Conservation (phyloP, 148 eudicot genomes). For the Cornus suecica region DNA sequence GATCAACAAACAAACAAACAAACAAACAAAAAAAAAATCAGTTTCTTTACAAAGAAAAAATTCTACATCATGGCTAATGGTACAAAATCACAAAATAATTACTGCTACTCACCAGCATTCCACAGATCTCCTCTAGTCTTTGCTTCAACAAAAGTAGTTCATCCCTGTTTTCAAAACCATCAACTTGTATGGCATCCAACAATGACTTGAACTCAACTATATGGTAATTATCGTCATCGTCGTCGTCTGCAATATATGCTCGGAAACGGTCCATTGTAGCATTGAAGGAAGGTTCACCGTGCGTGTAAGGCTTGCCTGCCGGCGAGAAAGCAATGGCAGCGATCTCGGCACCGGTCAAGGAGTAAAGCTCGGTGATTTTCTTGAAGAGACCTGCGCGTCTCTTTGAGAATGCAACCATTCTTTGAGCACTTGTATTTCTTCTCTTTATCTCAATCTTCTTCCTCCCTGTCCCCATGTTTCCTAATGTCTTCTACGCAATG, state of each 20-base stretch:
- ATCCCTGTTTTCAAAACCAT: not conserved
- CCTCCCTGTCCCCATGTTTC: constrained; percentile 2
- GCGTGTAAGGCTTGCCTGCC: not conserved
- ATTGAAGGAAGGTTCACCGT: constrained; percentile 9
- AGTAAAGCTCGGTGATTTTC: not conserved
- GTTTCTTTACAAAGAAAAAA: too few species aligned
- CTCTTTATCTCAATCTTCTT: constrained; percentile 16
- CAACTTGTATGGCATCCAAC: constrained; percentile 1
- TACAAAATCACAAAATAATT: not conserved
- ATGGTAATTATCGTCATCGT: not conserved
- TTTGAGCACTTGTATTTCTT: not conserved
- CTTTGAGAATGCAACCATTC: constrained; percentile 14
- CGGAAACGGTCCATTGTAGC: not conserved
- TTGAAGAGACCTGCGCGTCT: constrained; percentile 16
- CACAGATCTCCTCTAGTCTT: not conserved
- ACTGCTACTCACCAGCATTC: not conserved
- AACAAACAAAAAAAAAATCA: not conserved
- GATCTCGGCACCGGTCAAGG: not conserved
- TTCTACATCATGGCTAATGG: not conserved
- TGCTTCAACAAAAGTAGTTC: constrained; percentile 3
- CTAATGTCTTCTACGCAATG: not conserved
- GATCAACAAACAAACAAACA: too few species aligned
- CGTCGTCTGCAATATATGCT: too few species aligned
- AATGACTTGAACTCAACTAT: not conserved
- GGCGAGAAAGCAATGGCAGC: constrained; percentile 9